These are phyloP conservation scores for Teunomyces aglyptinius DNA, from an alignment of 805 yeast species.

Conservation along the genomic window DNA sequence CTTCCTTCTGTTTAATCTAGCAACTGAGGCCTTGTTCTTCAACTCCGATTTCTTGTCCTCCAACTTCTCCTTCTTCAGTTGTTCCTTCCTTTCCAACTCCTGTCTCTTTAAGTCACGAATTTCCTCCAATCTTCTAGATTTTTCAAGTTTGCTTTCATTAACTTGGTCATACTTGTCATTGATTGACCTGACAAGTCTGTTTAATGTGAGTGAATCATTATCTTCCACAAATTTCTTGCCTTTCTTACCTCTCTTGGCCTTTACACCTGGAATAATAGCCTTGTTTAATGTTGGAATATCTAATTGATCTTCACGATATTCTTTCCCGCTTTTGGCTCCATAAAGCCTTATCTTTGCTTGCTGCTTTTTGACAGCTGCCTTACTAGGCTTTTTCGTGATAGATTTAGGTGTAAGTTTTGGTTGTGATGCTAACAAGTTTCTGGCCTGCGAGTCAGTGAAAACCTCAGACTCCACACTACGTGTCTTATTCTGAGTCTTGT, in stretches of 20 bases:
- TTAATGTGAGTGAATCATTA: slow-evolving; percentile 58
- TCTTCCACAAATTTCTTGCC: slow-evolving; percentile 79
- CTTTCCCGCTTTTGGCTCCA: slow-evolving; percentile 58
- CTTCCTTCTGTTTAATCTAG: slow-evolving; percentile 70
- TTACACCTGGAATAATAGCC: slow-evolving; percentile 80
- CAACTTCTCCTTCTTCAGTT: slow-evolving; percentile 61
- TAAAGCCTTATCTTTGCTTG: slow-evolving; percentile 63
- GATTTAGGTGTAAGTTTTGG: slow-evolving; percentile 64
- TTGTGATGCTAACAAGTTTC: slow-evolving; percentile 58
- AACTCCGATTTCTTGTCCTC: slow-evolving; percentile 79
- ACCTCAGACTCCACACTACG: slow-evolving; percentile 67
- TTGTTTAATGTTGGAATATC: slow-evolving; percentile 77
- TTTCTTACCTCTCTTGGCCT: slow-evolving; percentile 79
- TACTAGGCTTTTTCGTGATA: slow-evolving; percentile 46
- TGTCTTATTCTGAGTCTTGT: slow-evolving; percentile 48
- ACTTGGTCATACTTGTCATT: slow-evolving; percentile 77
- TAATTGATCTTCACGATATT: slow-evolving; percentile 74
- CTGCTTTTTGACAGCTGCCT: slow-evolving; percentile 59
- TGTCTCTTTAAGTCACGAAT: slow-evolving; percentile 80
- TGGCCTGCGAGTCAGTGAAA: slow-evolving; percentile 61
- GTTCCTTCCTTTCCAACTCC: slow-evolving; percentile 85
- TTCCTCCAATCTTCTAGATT: slow-evolving; percentile 84
- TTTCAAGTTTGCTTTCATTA: slow-evolving; percentile 86
- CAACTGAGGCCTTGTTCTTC: slow-evolving; percentile 66
- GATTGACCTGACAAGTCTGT: slow-evolving; percentile 72